A percentile compares a stretch with the other conserved stretches of the same genome.
Conservation (phyloP, 2,329 filamentous ascomycete genomes). For the Purpureocillium takamizusanense region DNA sequence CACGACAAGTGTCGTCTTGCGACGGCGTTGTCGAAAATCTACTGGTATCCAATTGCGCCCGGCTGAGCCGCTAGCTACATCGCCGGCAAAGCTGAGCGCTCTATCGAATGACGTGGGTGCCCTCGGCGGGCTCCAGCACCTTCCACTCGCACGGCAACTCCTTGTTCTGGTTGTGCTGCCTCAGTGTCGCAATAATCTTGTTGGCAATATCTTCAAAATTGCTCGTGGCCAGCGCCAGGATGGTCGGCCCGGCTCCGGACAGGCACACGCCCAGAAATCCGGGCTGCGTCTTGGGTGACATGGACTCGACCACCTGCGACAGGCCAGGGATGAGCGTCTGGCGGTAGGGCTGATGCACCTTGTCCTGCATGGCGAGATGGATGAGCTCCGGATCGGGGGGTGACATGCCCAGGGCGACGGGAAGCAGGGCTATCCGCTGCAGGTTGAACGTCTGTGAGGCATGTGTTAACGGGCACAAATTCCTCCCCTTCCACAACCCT, state of each 20-base stretch:
- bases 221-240: conserved; percentile 81
- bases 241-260: conserved; percentile 90
- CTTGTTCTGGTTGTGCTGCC: conserved; percentile 44
- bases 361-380: conserved; percentile 97
- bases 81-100: not conserved
- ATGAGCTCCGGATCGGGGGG: conserved; percentile 91
- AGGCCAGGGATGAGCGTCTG: conserved; percentile 86
- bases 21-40: too few relatives aligned
- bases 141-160: conserved; percentile 78
- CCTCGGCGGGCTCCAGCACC: conserved; percentile 79
- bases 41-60: too few relatives aligned
- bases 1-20: too few relatives aligned
- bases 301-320: conserved; percentile 80
- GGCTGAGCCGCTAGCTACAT: not conserved
- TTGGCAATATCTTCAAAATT: conserved; percentile 84
- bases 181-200: conserved; percentile 67
- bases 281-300: conserved; percentile 78
- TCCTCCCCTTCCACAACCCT: not conserved
- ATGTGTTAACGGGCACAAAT: not conserved
- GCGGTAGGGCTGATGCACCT: conserved; percentile 93
- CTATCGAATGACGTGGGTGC: conserved; percentile 39
- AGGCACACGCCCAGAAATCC: conserved; percentile 91
- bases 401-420: conserved; percentile 79
- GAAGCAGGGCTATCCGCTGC: conserved; percentile 84
- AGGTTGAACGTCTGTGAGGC: conserved; percentile 70